These are phyloP conservation scores for Somion occarium DNA, from an alignment of 1,284 basidiomycete species.

Conservation along the genomic window DNA sequence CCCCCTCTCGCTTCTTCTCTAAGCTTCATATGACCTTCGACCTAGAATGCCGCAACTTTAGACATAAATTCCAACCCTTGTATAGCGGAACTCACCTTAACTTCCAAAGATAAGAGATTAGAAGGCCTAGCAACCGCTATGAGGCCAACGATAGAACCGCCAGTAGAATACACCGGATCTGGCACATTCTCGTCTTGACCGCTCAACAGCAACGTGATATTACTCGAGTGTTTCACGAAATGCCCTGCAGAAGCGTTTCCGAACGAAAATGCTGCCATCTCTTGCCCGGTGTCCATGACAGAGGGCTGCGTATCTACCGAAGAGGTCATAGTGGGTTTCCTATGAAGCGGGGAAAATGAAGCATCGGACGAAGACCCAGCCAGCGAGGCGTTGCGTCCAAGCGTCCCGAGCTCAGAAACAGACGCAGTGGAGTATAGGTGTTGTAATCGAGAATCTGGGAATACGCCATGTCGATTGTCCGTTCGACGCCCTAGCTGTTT, in stretches of 20 bases:
- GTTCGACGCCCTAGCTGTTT: not conserved
- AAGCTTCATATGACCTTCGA: slow-evolving; percentile 21
- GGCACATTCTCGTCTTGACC: slow-evolving; percentile 20
- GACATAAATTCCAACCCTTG: not conserved
- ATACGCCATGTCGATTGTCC: not conserved
- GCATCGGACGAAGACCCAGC: not conserved
- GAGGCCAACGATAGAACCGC: slow-evolving; percentile 22
- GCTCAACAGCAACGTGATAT: slow-evolving; percentile 22
- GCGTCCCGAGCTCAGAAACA: too few relatives aligned
- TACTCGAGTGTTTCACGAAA: slow-evolving; percentile 24
- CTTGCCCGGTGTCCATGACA: not conserved
- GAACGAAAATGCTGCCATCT: slow-evolving; percentile 1
- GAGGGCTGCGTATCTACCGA: not conserved
- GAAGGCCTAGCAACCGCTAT: slow-evolving; percentile 22
- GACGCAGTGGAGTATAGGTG: not conserved
- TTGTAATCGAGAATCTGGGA: slow-evolving; percentile 5
- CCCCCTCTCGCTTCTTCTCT: slow-evolving; percentile 23
- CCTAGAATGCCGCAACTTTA: slow-evolving; percentile 11
- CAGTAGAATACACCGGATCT: slow-evolving; percentile 20
- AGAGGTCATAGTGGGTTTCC: not conserved
- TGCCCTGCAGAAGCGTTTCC: slow-evolving; percentile 14
- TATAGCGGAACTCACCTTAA: slow-evolving; percentile 16
- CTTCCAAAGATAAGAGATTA: slow-evolving; percentile 20
- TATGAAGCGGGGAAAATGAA: not conserved
- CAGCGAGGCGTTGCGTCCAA: not conserved